phyloP scores from a whole-genome alignment of 495 filamentous ascomycete species.

The Talaromyces stipitatus region DNA sequence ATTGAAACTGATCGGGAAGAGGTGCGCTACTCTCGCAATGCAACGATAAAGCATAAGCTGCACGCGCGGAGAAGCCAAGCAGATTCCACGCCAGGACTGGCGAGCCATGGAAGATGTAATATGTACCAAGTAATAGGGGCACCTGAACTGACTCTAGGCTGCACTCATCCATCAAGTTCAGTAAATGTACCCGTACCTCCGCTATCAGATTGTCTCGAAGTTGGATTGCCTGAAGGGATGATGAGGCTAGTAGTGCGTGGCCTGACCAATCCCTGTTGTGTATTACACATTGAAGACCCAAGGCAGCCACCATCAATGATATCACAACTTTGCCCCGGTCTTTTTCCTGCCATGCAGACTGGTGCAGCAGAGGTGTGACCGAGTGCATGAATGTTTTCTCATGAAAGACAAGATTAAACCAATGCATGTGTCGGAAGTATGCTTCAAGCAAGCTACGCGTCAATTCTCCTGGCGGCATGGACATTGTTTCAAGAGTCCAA shows the following conservation, averaged over 20 bases:
- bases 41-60: neutral
- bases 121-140: constrained; percentile 25
- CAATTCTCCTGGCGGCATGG: neutral
- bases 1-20: neutral
- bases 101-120: neutral
- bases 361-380: neutral
- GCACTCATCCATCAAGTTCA: constrained; percentile 14
- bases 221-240: neutral
- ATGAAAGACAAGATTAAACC: neutral
- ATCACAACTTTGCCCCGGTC: neutral
- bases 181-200: constrained; percentile 3
- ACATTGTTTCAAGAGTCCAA: neutral
- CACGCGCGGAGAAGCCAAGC: neutral
- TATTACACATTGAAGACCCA: constrained; percentile 18
- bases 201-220: constrained; percentile 1
- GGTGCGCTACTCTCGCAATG: neutral
- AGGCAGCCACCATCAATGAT: constrained; percentile 18
- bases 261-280: constrained; percentile 8
- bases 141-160: constrained; percentile 27
- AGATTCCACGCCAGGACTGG: neutral
- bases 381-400: neutral
- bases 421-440: neutral
- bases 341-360: neutral
- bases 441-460: neutral
- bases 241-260: neutral